Evolutionary conservation across 176 grass and related monocot genomes (phyloP).

Genomic region (Olyra latifolia): DNA sequence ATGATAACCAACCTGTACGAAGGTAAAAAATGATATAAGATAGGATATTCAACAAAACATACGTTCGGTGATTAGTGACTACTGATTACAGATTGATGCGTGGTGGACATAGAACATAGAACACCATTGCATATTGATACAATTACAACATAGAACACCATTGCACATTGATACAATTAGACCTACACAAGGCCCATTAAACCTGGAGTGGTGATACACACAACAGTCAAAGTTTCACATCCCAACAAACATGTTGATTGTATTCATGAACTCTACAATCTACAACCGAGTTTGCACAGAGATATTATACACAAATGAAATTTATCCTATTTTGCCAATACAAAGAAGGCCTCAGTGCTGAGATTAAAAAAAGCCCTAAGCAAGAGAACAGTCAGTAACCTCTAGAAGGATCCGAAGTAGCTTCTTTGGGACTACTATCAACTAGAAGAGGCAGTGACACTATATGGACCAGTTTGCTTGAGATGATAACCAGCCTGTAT

Average conservation of each 20-base stretch:
- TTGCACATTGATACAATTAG: too few species aligned
- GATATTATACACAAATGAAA: conserved; percentile 45
- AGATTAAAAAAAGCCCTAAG: conserved; percentile 35
- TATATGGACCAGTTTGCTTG: too few species aligned
- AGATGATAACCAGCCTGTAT: too few species aligned
- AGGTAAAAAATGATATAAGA: too few species aligned
- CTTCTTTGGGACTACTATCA: conserved; percentile 8
- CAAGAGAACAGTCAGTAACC: conserved; percentile 32
- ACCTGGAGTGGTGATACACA: neutral
- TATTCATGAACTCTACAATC: conserved; percentile 45
- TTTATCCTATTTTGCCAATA: conserved; percentile 9
- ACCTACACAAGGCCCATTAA: conserved; percentile 13
- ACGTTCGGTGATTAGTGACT: too few species aligned
- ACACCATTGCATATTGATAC: too few species aligned
- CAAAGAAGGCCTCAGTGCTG: neutral
- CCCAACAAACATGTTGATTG: conserved; percentile 25
- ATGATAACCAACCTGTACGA: too few species aligned
- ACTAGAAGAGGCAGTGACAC: too few species aligned
- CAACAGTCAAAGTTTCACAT: conserved; percentile 32
- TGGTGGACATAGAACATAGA: too few species aligned
- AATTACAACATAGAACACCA: too few species aligned
- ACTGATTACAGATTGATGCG: too few species aligned
- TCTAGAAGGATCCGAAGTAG: conserved; percentile 3
- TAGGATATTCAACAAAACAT: too few species aligned
- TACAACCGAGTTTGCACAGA: conserved; percentile 36